phyloP scores from a whole-genome alignment of 257 asterid genomes.

The Solanum commersonii region DNA sequence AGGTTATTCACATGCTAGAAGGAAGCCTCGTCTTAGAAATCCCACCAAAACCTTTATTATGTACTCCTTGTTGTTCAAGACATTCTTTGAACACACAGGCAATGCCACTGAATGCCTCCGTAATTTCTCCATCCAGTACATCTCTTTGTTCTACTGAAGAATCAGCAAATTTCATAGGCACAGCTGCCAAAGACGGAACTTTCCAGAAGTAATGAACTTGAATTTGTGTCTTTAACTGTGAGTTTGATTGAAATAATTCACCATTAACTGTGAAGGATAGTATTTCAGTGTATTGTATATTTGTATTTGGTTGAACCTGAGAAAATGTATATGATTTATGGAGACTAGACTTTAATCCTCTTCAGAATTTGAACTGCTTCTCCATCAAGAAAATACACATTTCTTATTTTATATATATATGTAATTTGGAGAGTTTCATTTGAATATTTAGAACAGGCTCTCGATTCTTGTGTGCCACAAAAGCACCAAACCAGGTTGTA shows the following conservation, averaged over 20 bases:
- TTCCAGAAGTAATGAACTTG: not conserved
- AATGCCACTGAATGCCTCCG: too few species aligned
- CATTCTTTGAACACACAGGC: too few species aligned
- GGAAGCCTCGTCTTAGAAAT: not conserved
- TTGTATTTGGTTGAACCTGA: not conserved
- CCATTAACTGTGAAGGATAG: not conserved
- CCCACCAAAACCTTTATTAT: conserved; percentile 3
- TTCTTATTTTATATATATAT: not conserved
- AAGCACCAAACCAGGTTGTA: not conserved
- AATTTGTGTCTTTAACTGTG: not conserved
- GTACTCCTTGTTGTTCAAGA: not conserved
- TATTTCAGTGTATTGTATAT: not conserved
- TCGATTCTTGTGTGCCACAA: not conserved
- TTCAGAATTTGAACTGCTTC: not conserved
- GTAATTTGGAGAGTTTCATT: not conserved
- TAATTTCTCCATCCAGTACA: not conserved
- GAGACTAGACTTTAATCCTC: not conserved
- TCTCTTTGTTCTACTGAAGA: not conserved
- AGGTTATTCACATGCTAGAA: conserved; percentile 16
- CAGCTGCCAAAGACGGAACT: not conserved
- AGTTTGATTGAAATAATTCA: not conserved
- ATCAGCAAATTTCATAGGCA: not conserved
- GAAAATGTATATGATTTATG: not conserved
- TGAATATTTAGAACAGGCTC: not conserved
- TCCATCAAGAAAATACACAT: not conserved